Evolutionary conservation across 1,284 basidiomycete genomes (phyloP).

Genomic region (Cutaneotrichosporon sp.): DNA sequence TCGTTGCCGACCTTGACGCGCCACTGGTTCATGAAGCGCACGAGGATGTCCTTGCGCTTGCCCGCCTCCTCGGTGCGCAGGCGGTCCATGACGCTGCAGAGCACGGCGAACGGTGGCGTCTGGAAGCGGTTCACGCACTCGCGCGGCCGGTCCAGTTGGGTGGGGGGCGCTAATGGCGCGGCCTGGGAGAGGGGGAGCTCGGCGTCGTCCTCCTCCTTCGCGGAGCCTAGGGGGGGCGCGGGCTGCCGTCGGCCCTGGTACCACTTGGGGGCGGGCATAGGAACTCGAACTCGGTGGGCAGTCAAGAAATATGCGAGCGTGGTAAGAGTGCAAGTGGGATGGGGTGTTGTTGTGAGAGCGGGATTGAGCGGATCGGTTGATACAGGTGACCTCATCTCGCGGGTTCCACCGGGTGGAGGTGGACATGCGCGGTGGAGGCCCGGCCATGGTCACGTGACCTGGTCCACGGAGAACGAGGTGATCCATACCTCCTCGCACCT

Average conservation of each 20-base stretch:
- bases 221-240: conserved; percentile 1
- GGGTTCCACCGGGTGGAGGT: neutral
- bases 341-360: neutral
- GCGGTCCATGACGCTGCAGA: conserved; percentile 52
- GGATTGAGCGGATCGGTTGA: too few relatives aligned
- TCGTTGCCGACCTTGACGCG: conserved; percentile 55
- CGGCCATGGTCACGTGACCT: neutral
- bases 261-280: conserved; percentile 4
- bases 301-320: neutral
- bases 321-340: neutral
- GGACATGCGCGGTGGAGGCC: neutral
- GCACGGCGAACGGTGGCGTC: conserved; percentile 49
- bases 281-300: neutral
- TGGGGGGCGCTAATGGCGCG: conserved; percentile 21
- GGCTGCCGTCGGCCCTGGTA: neutral
- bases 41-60: conserved; percentile 45
- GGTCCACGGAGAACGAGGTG: too few relatives aligned
- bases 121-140: conserved; percentile 50
- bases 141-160: conserved; percentile 46
- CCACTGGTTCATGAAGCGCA: conserved; percentile 51
- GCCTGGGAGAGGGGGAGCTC: conserved; percentile 4
- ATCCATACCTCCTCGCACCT: too few relatives aligned
- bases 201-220: neutral
- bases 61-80: conserved; percentile 45
- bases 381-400: neutral